Base-by-base conservation (phyloP, 495 filamentous ascomycete genomes). In the Clohesyomyces aquaticus region DNA sequence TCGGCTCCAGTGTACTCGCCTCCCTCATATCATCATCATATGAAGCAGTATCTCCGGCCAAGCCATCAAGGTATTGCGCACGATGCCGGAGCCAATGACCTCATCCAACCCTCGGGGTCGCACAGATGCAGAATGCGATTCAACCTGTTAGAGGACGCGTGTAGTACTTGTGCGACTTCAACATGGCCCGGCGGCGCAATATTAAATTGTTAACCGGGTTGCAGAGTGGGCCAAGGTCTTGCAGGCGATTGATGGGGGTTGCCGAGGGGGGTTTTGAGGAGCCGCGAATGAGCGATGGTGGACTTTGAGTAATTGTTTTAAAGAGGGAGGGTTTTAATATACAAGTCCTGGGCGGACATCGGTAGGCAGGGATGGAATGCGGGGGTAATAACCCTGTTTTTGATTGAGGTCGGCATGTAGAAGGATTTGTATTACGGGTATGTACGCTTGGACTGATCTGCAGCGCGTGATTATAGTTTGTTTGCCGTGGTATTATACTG, bases 221-320 rank as follows among this genome's bases (percentile, higher is more conserved):
- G 8, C n/a, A 49, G 16, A 49, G 1, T 49, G 46, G 27, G 46
- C 46, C 46, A 49, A 49, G 46, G 27, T 49, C 46, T 49, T 4
- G 27, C 46, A 49, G 46, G 23, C 46, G 46, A 49, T 49, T 25
- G 46, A 49, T 21, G 27, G 18, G 23, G 46, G 46, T 22, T 21
- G 46, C 46, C 46, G 27, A 49, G 46, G 23, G 10, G 46, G 27
- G 9, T 49, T 41, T 49, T 49, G 46, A 8, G n/a, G 46, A 49
- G 46, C 46, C 23, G 46, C 46, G 46, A 49, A 49, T 49, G 4
- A 49, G 18, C 16, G 21, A 49, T 19, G 46, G 8, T 19, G 23
- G 23, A 10, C 2, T 22, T 49, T 49, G 27, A 49, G 27, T 49
- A 23, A 22, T 49, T 49, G 46, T 49, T 49, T 49, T 10, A 25